Evolutionary conservation across 768 basidiomycete species (phyloP).

Genomic region (Tylopilus rubrobrunneus): DNA sequence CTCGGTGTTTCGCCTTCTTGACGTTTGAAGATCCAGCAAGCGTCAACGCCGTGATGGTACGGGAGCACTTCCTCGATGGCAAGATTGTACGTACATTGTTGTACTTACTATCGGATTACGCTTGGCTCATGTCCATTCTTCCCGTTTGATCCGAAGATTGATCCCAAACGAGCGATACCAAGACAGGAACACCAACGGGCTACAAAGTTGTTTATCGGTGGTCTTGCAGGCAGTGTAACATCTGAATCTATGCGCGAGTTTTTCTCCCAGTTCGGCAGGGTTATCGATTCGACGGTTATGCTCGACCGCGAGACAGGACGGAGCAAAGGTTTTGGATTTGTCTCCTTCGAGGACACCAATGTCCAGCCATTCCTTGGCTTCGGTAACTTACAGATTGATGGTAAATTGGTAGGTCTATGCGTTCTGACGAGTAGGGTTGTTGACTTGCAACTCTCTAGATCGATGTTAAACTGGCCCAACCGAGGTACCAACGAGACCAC

Average conservation of each 20-base stretch:
- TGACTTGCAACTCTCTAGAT: conserved; percentile 53
- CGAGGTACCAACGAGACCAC: conserved; percentile 75
- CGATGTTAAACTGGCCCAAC: conserved; percentile 95
- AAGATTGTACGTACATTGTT: conserved; percentile 75
- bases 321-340: conserved; percentile 97
- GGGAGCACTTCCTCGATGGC: conserved; percentile 93
- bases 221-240: conserved; percentile 86
- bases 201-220: conserved; percentile 95
- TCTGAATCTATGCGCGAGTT: conserved; percentile 91
- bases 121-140: conserved; percentile 18
- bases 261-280: conserved; percentile 91
- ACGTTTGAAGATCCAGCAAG: conserved; percentile 92
- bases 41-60: conserved; percentile 93
- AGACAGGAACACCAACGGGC: conserved; percentile 91
- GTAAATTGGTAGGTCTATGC: conserved; percentile 71
- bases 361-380: conserved; percentile 87
- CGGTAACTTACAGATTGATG: conserved; percentile 89
- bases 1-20: conserved; percentile 95
- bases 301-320: conserved; percentile 92
- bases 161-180: conserved; percentile 98
- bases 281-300: conserved; percentile 99
- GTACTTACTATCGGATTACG: conserved; percentile 10
- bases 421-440: not conserved
- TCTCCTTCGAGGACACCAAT: conserved; percentile 90
- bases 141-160: conserved; percentile 61